phyloP scores from a whole-genome alignment of 345 rosid genomes.

The Rhizophora apiculata region DNA sequence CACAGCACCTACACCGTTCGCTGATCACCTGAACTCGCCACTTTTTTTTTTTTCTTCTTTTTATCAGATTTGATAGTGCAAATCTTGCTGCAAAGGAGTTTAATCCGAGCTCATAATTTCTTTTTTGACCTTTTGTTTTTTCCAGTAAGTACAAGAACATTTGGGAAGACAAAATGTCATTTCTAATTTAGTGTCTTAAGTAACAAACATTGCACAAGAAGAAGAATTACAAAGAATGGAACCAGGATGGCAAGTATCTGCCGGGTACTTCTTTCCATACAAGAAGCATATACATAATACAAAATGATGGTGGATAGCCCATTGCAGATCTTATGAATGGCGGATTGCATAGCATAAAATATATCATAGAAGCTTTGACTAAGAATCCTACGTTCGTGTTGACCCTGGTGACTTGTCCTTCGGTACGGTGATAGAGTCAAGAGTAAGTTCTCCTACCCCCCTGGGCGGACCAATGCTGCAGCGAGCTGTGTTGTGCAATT shows the following conservation, averaged over 20 bases:
- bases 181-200: constrained; percentile 3
- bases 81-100: too few species aligned
- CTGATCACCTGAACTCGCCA: too few species aligned
- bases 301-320: constrained; percentile 5
- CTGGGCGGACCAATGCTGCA: constrained; percentile 56
- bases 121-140: too few species aligned
- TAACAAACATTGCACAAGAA: constrained; percentile 11
- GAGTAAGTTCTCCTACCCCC: constrained; percentile 51
- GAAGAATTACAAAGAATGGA: constrained; percentile 26
- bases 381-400: constrained; percentile 17
- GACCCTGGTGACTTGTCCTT: constrained; percentile 42
- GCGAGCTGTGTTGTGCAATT: constrained; percentile 54
- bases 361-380: constrained; percentile 4
- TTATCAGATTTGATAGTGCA: too few species aligned
- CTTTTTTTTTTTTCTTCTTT: too few species aligned
- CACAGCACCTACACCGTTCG: too few species aligned
- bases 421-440: constrained; percentile 40
- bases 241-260: constrained; percentile 4
- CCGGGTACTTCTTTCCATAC: constrained; percentile 6
- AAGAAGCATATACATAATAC: constrained; percentile 22
- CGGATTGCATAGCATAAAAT: constrained; percentile 8
- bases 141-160: neutral
- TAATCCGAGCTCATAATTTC: too few species aligned
- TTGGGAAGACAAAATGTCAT: neutral
- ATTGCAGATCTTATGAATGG: neutral